Base-by-base conservation (phyloP, 1,139 yeast species). In the Taphrina pruni region DNA sequence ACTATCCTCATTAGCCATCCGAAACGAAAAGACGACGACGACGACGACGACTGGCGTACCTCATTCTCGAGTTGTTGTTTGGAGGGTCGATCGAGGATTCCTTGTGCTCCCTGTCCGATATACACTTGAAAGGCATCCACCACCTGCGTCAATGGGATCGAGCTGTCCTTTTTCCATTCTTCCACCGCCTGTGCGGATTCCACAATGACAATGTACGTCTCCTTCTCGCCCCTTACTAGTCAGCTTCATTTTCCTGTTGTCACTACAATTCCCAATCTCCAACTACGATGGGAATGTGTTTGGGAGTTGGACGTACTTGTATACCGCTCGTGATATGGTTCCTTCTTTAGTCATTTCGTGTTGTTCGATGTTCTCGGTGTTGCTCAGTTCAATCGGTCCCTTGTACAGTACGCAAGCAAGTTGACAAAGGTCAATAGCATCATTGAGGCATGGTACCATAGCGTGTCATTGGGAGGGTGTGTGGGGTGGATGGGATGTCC, bases 191-290 rank as follows among this genome's bases (percentile, higher is more conserved):
- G 85, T 21, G 78, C 76, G 65, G 87, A 85, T 71, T 87, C 89
- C 45, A 85, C 84, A 77, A 88, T 88, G 58, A 88, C 83, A 65
- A 87, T 81, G 73, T 89, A 87, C 77, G 89, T 95, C 70, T 81
- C 78, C 26, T 50, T 60, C 36, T 79, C 73, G 71, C 96, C 96
- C 77, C 87, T 86, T 81, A 85, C 88, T 75, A 88, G 46, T 56
- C 38, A 51, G 56, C 14, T 8, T 9, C 38, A 9, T 26, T 4
- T 26, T 26, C 32, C 32, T 26, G 32, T 26, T 26, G 17, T 17
- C 17, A 17, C 17, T 17, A 17, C 17, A 17, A 26, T 26, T 26
- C 32, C 32, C 32, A 26, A 1, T 26, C 32, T 2, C 32, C 32
- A 26, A 26, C 32, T 26, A 26, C 32, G 32, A 26, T 2, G 32